Percentiles rank a stretch among this genome's conserved stretches.
These are phyloP conservation scores for Paramecium sexaurelia DNA, from an alignment of 73 alveolate genomes.

Conservation along the genomic window DNA sequence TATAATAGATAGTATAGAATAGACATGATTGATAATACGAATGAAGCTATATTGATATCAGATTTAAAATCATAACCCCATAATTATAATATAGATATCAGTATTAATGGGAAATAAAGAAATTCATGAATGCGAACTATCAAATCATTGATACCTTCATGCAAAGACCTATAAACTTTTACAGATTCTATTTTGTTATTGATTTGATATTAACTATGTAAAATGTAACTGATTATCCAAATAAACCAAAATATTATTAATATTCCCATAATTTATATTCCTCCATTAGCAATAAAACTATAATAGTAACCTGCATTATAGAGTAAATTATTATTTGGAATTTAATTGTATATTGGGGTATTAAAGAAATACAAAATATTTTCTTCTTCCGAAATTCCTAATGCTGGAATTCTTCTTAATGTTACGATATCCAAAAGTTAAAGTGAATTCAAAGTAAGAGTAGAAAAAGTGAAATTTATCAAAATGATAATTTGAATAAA, in stretches of 20 bases:
- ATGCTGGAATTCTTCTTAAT: constrained; percentile 1
- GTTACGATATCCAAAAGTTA: background rate
- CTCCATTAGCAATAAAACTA: constrained; percentile 44
- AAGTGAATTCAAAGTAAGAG: background rate
- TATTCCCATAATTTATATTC: background rate
- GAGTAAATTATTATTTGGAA: background rate
- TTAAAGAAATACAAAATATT: background rate
- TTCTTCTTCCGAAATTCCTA: background rate
- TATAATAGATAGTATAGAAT: background rate
- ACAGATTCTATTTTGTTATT: background rate
- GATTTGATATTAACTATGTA: background rate
- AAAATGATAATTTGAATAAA: background rate
- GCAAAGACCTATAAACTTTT: background rate
- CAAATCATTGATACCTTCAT: background rate
- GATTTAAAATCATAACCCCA: constrained; percentile 46
- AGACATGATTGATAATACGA: background rate
- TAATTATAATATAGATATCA: background rate
- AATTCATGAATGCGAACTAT: background rate
- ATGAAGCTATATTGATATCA: constrained; percentile 25
- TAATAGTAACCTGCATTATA: constrained; percentile 39
- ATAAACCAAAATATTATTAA: background rate
- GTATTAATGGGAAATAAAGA: background rate
- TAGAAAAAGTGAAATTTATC: constrained; percentile 7
- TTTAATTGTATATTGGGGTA: background rate
- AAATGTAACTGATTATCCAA: background rate